Percentiles rank a stretch among this genome's conserved stretches.
Conservation (phyloP, 345 rosid species). For the Linum trigynum region DNA sequence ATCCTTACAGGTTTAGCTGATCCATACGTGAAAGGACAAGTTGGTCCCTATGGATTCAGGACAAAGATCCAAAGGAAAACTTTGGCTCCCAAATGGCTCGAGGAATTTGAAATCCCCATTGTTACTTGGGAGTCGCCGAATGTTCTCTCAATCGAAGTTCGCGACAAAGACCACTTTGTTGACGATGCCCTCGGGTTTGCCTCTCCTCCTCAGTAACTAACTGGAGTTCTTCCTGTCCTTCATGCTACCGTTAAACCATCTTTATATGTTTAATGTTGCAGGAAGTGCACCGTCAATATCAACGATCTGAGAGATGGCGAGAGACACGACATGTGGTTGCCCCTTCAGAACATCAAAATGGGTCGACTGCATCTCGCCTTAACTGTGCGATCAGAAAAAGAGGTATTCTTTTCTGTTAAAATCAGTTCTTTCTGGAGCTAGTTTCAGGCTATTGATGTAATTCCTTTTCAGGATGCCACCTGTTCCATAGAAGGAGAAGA, state of each 20-base stretch:
- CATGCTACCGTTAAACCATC: background rate
- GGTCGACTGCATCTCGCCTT: constrained; percentile 82
- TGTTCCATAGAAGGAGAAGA: constrained; percentile 24
- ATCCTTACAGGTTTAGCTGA: constrained; percentile 70
- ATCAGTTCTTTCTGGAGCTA: background rate
- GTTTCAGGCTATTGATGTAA: constrained; percentile 3
- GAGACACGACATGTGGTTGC: constrained; percentile 82
- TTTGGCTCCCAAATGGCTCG: constrained; percentile 78
- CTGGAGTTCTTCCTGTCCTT: background rate
- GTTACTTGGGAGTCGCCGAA: constrained; percentile 65
- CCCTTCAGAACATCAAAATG: constrained; percentile 63
- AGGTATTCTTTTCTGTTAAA: constrained; percentile 34
- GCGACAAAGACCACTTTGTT: constrained; percentile 71
- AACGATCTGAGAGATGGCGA: constrained; percentile 57
- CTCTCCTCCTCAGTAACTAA: constrained; percentile 12
- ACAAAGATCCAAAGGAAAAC: constrained; percentile 63
- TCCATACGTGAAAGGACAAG: constrained; percentile 91
- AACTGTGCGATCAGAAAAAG: constrained; percentile 45
- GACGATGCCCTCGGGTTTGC: constrained; percentile 84
- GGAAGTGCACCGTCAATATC: constrained; percentile 53
- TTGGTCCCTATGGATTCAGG: constrained; percentile 69
- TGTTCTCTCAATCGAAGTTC: constrained; percentile 57
- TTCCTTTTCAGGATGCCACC: constrained; percentile 25
- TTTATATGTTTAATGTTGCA: constrained; percentile 14
- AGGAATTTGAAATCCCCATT: constrained; percentile 76